These are phyloP conservation scores for Spathaspora jeffriesii DNA, from an alignment of 1,139 yeast genomes.

Conservation along the genomic window DNA sequence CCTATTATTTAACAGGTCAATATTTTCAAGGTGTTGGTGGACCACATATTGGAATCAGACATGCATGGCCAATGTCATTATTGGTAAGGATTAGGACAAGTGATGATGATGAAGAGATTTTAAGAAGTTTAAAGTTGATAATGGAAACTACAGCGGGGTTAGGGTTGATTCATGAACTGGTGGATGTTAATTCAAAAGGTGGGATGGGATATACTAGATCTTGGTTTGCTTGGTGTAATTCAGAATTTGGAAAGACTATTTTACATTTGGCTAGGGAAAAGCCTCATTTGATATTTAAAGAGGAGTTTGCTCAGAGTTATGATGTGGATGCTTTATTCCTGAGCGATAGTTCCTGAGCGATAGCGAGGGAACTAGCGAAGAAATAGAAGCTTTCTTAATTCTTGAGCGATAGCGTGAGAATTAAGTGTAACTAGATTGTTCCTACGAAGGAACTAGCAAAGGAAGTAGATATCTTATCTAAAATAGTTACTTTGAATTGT, in stretches of 20 bases:
- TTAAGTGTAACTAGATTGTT: no score
- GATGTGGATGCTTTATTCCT: constrained; percentile 25
- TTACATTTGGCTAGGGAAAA: constrained; percentile 71
- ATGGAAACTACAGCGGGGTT: constrained; percentile 67
- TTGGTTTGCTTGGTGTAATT: constrained; percentile 96
- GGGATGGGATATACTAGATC: constrained; percentile 62
- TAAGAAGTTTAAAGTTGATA: constrained; percentile 46
- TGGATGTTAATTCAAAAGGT: constrained; percentile 58
- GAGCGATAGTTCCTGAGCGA: background rate
- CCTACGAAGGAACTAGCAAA: background rate
- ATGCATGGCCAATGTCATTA: constrained; percentile 93
- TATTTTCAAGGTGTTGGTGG: constrained; percentile 83
- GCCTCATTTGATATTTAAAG: constrained; percentile 69
- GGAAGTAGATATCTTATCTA: no score
- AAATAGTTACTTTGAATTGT: no score
- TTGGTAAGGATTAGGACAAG: constrained; percentile 74
- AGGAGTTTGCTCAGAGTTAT: constrained; percentile 28
- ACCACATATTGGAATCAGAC: constrained; percentile 79
- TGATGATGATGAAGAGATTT: constrained; percentile 69
- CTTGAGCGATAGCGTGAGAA: no score
- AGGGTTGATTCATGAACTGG: constrained; percentile 85
- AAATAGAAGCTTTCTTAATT: no score
- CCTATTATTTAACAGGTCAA: constrained; percentile 67
- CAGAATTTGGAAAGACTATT: constrained; percentile 86
- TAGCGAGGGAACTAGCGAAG: background rate